Evolutionary conservation across 2,329 filamentous ascomycete genomes (phyloP).

Genomic region (Trichophyton simii): DNA sequence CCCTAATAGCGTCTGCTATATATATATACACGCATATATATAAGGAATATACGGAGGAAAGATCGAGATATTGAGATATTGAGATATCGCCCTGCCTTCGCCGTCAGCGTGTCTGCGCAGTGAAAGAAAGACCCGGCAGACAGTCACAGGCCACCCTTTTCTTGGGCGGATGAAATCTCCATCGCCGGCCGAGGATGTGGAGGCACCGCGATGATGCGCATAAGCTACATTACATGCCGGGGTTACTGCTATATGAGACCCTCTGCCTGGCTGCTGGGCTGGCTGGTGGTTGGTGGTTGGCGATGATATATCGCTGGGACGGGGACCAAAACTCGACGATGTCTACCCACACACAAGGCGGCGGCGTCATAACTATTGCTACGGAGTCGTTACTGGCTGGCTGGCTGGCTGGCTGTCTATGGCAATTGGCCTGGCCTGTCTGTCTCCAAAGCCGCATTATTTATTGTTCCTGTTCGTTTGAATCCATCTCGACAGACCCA

Average conservation of each 20-base stretch:
- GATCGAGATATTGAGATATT: too few relatives aligned
- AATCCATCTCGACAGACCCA: too few relatives aligned
- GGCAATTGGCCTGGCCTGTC: neutral
- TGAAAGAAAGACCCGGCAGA: neutral
- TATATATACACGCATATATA: neutral
- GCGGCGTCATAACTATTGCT: neutral
- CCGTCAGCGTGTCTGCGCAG: neutral
- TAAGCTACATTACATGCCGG: neutral
- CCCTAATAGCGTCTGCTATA: neutral
- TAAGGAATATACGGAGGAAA: too few relatives aligned
- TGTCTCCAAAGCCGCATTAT: neutral
- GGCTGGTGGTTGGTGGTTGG: too few relatives aligned
- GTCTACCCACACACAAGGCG: neutral
- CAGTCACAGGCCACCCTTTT: neutral
- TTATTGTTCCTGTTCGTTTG: neutral
- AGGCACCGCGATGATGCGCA: neutral
- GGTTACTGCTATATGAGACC: neutral
- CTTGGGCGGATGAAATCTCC: neutral
- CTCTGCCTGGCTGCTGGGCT: too few relatives aligned
- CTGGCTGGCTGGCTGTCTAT: too few relatives aligned
- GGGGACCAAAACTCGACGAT: neutral
- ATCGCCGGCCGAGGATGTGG: neutral
- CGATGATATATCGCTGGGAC: too few relatives aligned
- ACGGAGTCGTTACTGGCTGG: too few relatives aligned
- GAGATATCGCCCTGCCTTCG: neutral